Evolutionary conservation across 768 basidiomycete species (phyloP).

Genomic region (Termitomyces sp.): DNA sequence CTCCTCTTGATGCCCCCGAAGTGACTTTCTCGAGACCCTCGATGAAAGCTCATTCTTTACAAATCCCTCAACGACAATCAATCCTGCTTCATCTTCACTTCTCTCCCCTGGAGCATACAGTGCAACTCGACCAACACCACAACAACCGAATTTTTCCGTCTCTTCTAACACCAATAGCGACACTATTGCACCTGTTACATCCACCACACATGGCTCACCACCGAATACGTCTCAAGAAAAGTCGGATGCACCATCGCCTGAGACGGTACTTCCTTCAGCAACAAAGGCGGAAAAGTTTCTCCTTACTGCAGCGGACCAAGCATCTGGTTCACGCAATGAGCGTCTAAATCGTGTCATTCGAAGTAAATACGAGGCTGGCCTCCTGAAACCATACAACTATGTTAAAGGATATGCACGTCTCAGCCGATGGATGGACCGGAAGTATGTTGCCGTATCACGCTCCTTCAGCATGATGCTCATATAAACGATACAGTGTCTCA

Average conservation of each 20-base stretch:
- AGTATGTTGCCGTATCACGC: conserved; percentile 39
- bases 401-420: conserved; percentile 92
- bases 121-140: conserved; percentile 10
- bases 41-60: conserved; percentile 82
- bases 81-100: conserved; percentile 35
- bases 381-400: conserved; percentile 94
- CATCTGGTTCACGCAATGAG: conserved; percentile 84
- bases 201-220: not conserved
- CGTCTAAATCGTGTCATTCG: conserved; percentile 87
- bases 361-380: conserved; percentile 94
- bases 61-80: conserved; percentile 32
- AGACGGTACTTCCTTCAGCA: conserved; percentile 58
- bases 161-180: conserved; percentile 7
- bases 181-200: not conserved
- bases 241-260: conserved; percentile 33
- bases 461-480: not conserved
- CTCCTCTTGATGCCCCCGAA: conserved; percentile 20
- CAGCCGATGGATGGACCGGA: conserved; percentile 92
- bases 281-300: conserved; percentile 86
- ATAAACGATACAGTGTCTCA: conserved; percentile 54
- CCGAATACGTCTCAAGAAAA: conserved; percentile 2
- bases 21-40: conserved; percentile 85
- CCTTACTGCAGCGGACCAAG: conserved; percentile 92
- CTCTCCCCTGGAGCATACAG: conserved; percentile 39
- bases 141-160: conserved; percentile 13